Evolutionary conservation across 441 rosid species (phyloP).

Genomic region (Pelargonium cotyledonis): DNA sequence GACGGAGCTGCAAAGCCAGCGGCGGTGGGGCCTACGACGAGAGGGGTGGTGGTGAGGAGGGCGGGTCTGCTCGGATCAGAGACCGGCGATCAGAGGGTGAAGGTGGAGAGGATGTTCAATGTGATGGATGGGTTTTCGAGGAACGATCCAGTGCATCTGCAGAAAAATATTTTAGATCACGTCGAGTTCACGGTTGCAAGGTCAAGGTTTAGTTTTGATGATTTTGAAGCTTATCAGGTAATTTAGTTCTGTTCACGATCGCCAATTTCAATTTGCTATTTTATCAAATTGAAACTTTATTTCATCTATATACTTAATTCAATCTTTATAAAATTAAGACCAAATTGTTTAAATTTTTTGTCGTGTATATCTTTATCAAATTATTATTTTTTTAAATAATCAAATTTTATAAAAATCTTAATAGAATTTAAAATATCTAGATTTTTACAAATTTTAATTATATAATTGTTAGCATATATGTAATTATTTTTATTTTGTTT

Average conservation of each 20-base stretch:
- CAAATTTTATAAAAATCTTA: too few relatives aligned
- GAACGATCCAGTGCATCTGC: conserved; percentile 39
- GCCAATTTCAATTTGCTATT: too few relatives aligned
- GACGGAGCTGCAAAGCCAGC: conserved; percentile 15
- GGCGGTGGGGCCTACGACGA: conserved; percentile 13
- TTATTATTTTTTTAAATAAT: too few relatives aligned
- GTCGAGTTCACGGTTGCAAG: conserved; percentile 46
- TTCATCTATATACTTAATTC: too few relatives aligned
- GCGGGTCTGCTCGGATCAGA: conserved; percentile 12
- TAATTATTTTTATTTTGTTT: too few relatives aligned
- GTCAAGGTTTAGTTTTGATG: conserved; percentile 44
- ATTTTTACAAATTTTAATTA: too few relatives aligned
- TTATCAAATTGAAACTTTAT: too few relatives aligned
- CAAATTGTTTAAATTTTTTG: too few relatives aligned
- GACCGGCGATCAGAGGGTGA: conserved; percentile 19
- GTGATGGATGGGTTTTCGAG: conserved; percentile 43
- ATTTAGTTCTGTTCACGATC: background rate
- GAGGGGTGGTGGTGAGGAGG: conserved; percentile 31
- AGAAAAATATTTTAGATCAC: conserved; percentile 40
- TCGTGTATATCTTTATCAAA: too few relatives aligned
- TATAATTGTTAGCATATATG: too few relatives aligned
- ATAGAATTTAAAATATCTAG: too few relatives aligned
- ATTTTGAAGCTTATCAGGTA: conserved; percentile 56
- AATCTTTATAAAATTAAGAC: too few relatives aligned
- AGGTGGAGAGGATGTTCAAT: conserved; percentile 42